Conservation (phyloP, 106 monocot species). For the Alisma plantagoaquatica region DNA sequence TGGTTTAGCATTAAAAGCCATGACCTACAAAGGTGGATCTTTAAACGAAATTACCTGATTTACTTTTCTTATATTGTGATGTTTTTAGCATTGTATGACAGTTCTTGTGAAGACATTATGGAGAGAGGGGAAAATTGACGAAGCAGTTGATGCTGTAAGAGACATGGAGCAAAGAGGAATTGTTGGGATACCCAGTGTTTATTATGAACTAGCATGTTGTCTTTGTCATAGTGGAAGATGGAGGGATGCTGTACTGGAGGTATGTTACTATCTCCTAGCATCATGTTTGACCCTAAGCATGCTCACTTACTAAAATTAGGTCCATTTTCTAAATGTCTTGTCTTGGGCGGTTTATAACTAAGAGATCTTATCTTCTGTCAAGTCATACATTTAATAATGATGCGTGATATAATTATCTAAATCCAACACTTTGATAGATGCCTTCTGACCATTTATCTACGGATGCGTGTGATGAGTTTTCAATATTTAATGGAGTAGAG, state of each 20-base stretch:
- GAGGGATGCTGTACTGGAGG: constrained; percentile 80
- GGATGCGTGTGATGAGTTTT: no score
- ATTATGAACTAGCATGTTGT: constrained; percentile 94
- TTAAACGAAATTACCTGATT: not conserved
- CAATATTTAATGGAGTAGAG: no score
- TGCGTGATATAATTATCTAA: no score
- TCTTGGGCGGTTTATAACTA: no score
- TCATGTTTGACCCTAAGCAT: no score
- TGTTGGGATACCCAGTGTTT: constrained; percentile 67
- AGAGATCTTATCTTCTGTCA: no score
- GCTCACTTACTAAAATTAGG: not conserved
- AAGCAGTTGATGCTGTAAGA: constrained; percentile 61
- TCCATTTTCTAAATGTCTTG: not conserved
- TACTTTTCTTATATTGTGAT: constrained; percentile 1
- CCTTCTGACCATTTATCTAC: not conserved
- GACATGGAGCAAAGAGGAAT: constrained; percentile 87
- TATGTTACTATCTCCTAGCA: constrained; percentile 16
- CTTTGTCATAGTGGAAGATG: constrained; percentile 81
- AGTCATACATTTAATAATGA: no score
- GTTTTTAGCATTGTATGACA: constrained; percentile 13
- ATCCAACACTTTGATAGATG: no score
- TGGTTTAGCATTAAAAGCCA: constrained; percentile 58
- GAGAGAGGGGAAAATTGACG: constrained; percentile 69
- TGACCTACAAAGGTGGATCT: constrained; percentile 76
- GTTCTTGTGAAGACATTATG: constrained; percentile 81